Evolutionary conservation across 768 basidiomycete species (phyloP), one percentile per base, ranked within the genome.

Genomic region (Hygrocybe coccinea): DNA sequence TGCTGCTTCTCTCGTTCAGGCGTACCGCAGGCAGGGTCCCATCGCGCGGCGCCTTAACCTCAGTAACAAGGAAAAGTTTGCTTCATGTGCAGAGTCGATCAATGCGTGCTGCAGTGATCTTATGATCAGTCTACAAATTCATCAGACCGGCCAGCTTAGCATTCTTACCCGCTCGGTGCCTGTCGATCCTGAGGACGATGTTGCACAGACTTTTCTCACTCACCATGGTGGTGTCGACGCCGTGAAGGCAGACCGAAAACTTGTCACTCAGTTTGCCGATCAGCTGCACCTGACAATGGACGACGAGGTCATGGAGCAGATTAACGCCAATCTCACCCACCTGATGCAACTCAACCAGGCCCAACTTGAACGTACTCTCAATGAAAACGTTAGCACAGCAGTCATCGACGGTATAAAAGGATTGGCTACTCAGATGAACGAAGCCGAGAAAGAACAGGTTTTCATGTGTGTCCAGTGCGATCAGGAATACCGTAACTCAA

Each of bases 101-200:
- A 71, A 72, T 39, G 54, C 46, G 8, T 74, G 73, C 61, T 70
- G 70, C 56, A 65, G 61, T 24, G 73, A 74, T 52, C 64, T 76
- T 9, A 62, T 74, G 57, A 66, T 74, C 62, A 76, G 74, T 62
- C 65, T 76, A 29, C 74, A 76, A 48, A 76, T 76, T 35, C 71
- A 74, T 24, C 73, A 76, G 61, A 68, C 67, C 19, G 63, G 63
- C 35, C 66, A 73, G 56, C 62, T 74, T 19, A 71, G 74, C 45
- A 68, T 74, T 39, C 59, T 74, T 38, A 69, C 72, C 15, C 66
- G 73, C n/a, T 67, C 60, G 2, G 64, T 74, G 5, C 74, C 74
- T 8, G 56, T 68, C 34, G 74, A 76, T 55, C 67, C 67, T 1
- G 71, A 72, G 35, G 74, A 74, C 54, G 60, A 64, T 22, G 71